A percentile compares a stretch with the other conserved stretches of the same genome.
phyloP scores from a whole-genome alignment of 2,329 filamentous ascomycete genomes.

The Westerdykella ornata region DNA sequence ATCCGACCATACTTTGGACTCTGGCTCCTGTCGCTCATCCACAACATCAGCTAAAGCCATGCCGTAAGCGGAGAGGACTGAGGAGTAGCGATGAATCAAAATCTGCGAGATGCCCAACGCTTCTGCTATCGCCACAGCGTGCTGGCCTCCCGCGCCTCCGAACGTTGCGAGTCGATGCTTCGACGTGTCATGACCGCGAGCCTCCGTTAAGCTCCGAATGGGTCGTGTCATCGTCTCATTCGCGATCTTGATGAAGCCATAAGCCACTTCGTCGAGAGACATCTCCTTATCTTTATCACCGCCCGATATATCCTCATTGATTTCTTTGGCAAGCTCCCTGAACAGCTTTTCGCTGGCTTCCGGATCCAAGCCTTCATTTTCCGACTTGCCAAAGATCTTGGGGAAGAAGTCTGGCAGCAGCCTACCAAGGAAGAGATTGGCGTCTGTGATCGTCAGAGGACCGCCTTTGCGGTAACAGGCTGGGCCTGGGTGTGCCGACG shows the following conservation, averaged over 20 bases:
- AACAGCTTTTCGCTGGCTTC: conserved; percentile 70
- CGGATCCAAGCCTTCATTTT: conserved; percentile 71
- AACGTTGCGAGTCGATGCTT: conserved; percentile 89
- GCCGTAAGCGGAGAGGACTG: conserved; percentile 81
- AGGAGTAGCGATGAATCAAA: conserved; percentile 79
- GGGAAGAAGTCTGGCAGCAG: conserved; percentile 88
- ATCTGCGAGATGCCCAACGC: conserved; percentile 80
- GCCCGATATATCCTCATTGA: conserved; percentile 68
- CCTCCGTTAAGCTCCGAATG: conserved; percentile 84
- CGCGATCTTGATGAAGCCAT: conserved; percentile 81
- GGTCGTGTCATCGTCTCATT: conserved; percentile 90
- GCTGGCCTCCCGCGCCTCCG: conserved; percentile 84
- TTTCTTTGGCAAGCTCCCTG: conserved; percentile 65
- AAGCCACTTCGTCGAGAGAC: conserved; percentile 76
- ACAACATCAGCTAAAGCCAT: conserved; percentile 93
- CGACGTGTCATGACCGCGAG: conserved; percentile 84
- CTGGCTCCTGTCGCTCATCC: conserved; percentile 78
- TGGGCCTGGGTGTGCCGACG: conserved; percentile 80
- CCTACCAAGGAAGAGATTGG: conserved; percentile 77
- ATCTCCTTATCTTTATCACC: conserved; percentile 54
- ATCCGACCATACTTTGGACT: conserved; percentile 55
- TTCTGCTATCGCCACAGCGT: conserved; percentile 84
- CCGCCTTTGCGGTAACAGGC: conserved; percentile 88
- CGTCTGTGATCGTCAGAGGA: conserved; percentile 87
- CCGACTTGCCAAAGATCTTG: conserved; percentile 87